Evolutionary conservation across 1,284 basidiomycete genomes (phyloP).

Genomic region (Pisolithus thermaeus): DNA sequence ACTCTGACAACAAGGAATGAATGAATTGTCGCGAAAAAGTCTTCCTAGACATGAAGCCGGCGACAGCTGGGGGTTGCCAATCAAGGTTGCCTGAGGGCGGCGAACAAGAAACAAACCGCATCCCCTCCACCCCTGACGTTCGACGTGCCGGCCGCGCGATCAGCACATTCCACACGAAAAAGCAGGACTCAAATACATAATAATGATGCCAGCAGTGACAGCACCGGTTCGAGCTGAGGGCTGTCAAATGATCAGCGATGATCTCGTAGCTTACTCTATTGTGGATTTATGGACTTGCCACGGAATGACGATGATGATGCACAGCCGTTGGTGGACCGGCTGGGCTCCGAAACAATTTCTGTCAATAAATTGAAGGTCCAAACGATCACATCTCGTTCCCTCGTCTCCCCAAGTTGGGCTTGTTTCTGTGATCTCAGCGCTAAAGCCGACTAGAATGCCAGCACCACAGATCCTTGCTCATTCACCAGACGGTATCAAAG

Average conservation of each 20-base stretch:
- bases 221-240: background rate
- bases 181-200: background rate
- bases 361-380: slow-evolving; percentile 6
- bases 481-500: slow-evolving; percentile 21
- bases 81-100: slow-evolving; percentile 9
- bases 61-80: background rate
- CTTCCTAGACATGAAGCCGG: background rate
- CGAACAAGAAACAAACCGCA: slow-evolving; percentile 9
- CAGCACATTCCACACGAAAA: background rate
- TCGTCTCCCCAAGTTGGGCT: slow-evolving; percentile 9
- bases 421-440: slow-evolving; percentile 4
- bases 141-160: background rate
- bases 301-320: background rate
- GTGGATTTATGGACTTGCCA: background rate
- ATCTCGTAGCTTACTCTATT: background rate
- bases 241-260: background rate
- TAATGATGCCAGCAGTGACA: background rate
- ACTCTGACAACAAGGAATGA: background rate
- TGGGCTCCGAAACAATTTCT: slow-evolving; percentile 5
- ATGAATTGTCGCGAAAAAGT: background rate
- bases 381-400: slow-evolving; percentile 19
- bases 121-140: background rate
- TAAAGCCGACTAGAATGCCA: slow-evolving; percentile 21
- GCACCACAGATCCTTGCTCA: slow-evolving; percentile 23
- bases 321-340: background rate